Evolutionary conservation across 331 rosid species (phyloP).

Genomic region (Pyracantha coccinea): DNA sequence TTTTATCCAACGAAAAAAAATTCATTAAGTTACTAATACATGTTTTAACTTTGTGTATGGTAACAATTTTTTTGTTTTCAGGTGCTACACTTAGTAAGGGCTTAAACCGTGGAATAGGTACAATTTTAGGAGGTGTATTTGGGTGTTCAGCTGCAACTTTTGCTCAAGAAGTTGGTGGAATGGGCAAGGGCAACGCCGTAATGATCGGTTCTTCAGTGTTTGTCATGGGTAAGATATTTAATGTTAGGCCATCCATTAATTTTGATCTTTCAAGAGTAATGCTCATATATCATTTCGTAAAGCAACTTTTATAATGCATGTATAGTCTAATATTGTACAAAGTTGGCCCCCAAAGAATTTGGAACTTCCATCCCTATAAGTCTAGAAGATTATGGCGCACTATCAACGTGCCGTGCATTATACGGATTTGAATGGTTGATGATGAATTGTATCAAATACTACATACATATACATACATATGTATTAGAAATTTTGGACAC

Average conservation of each 20-base stretch:
- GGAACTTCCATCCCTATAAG: not conserved
- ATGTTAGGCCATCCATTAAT: not conserved
- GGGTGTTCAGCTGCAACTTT: slow-evolving; percentile 63
- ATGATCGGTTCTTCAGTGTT: slow-evolving; percentile 42
- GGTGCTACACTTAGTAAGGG: slow-evolving; percentile 93
- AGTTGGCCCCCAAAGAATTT: not conserved
- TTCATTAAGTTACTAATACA: too few species aligned
- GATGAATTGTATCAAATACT: not conserved
- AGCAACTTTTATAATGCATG: not conserved
- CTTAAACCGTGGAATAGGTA: slow-evolving; percentile 74
- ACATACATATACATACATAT: too few species aligned
- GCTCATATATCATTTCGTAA: not conserved
- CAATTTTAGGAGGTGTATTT: slow-evolving; percentile 64
- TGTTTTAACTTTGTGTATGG: too few species aligned
- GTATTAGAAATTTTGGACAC: not conserved
- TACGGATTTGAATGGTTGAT: not conserved
- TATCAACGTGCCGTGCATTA: slow-evolving; percentile 1
- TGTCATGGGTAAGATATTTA: slow-evolving; percentile 38
- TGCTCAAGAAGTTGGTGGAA: slow-evolving; percentile 49
- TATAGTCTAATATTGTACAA: not conserved
- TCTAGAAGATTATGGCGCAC: not conserved
- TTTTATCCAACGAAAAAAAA: too few species aligned
- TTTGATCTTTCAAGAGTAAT: not conserved
- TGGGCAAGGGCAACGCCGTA: slow-evolving; percentile 41
- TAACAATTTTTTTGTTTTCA: not conserved